Conservation (phyloP, 2,329 filamentous ascomycete genomes). For the Arthrobotrys sinensis region DNA sequence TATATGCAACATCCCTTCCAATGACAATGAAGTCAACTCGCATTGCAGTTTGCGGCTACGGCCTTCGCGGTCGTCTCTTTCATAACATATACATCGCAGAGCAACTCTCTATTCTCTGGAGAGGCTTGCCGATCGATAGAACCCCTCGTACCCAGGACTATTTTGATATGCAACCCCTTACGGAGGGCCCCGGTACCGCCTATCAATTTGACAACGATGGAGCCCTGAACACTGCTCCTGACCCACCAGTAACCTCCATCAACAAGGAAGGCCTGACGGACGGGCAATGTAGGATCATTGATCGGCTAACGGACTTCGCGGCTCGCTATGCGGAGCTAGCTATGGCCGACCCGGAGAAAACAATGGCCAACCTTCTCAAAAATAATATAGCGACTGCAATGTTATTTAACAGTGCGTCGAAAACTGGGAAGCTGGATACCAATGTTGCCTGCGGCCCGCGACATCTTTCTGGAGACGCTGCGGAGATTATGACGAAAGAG, state of each 20-base stretch:
- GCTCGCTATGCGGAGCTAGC: background rate
- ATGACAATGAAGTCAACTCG: background rate
- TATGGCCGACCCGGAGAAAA: conserved; percentile 12
- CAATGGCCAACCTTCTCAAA: background rate
- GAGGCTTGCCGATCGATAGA: conserved; percentile 10
- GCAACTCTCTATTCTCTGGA: conserved; percentile 21
- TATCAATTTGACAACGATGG: conserved; percentile 12
- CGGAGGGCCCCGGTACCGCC: background rate
- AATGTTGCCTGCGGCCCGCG: conserved; percentile 1
- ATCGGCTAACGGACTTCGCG: conserved; percentile 1
- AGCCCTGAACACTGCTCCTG: conserved; percentile 11
- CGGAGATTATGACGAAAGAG: conserved; percentile 18
- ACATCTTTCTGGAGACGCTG: background rate
- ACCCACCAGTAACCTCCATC: background rate
- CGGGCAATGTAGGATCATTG: conserved; percentile 8
- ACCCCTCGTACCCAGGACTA: conserved; percentile 27
- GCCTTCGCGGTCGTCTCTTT: conserved; percentile 12
- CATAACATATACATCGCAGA: conserved; percentile 21
- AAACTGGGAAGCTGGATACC: background rate
- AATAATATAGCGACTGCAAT: conserved; percentile 19
- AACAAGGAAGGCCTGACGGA: conserved; percentile 18
- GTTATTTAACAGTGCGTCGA: conserved; percentile 2
- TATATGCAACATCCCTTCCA: background rate
- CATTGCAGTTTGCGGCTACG: conserved; percentile 25
- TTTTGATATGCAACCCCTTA: conserved; percentile 6